Conservation (phyloP, 2,329 filamentous ascomycete genomes). For the Xylaria sp. region DNA sequence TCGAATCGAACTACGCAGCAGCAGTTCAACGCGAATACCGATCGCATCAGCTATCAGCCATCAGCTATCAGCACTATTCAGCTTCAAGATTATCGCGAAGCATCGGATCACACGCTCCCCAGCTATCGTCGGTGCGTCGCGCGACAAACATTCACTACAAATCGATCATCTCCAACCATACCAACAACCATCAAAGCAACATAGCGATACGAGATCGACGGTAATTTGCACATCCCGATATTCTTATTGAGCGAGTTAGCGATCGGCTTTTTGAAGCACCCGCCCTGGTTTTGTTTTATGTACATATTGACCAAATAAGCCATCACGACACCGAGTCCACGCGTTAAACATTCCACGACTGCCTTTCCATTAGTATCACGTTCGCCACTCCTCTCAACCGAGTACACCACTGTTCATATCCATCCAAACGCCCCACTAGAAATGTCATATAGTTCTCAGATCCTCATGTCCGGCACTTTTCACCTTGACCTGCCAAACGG, state of each 20-base stretch:
- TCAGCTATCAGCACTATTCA: neutral
- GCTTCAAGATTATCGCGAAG: neutral
- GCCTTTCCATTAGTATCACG: neutral
- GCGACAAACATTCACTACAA: neutral
- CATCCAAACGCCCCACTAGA: constrained; percentile 4
- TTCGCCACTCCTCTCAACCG: neutral
- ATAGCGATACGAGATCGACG: neutral
- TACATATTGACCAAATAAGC: neutral
- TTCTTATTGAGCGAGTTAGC: constrained; percentile 7
- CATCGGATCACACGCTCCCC: constrained; percentile 14
- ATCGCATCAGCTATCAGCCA: constrained; percentile 3
- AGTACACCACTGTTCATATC: neutral
- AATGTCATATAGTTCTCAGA: constrained; percentile 46
- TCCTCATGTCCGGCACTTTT: constrained; percentile 51
- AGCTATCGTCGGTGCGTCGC: neutral
- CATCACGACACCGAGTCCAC: neutral
- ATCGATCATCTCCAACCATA: neutral
- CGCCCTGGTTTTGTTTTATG: neutral
- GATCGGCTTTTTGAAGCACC: neutral
- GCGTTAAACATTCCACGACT: neutral
- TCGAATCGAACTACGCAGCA: constrained; percentile 1
- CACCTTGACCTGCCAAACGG: constrained; percentile 47
- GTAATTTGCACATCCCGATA: neutral
- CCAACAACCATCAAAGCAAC: neutral
- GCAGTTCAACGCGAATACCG: neutral